These are phyloP conservation scores for Clitocybe nebularis DNA, from an alignment of 1,284 basidiomycete species.

Conservation along the genomic window DNA sequence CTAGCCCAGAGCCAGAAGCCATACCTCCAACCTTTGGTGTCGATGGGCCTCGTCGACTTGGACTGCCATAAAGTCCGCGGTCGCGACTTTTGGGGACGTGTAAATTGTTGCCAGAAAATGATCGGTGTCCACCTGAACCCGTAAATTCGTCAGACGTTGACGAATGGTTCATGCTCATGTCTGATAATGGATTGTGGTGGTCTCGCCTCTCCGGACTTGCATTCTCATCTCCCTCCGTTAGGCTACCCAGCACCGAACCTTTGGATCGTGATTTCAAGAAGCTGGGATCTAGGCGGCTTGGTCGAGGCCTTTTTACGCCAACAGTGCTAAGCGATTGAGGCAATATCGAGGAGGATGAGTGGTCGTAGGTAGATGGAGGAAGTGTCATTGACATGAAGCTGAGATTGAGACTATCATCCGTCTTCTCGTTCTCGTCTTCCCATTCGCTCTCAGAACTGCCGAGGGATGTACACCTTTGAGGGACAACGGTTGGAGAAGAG, in stretches of 20 bases:
- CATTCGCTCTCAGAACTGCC: constrained; percentile 78
- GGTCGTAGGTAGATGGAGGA: constrained; percentile 28
- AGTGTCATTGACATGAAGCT: constrained; percentile 41
- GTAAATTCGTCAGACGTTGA: constrained; percentile 24
- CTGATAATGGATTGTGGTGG: constrained; percentile 44
- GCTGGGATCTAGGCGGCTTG: constrained; percentile 62
- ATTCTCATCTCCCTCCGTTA: constrained; percentile 70
- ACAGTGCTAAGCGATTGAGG: constrained; percentile 22
- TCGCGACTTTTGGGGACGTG: constrained; percentile 34
- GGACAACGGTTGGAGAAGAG: constrained; percentile 24
- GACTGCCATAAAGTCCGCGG: constrained; percentile 33
- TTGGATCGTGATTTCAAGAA: constrained; percentile 60
- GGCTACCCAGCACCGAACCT: constrained; percentile 51
- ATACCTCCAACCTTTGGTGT: constrained; percentile 39
- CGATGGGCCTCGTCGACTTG: constrained; percentile 45
- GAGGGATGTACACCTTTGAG: constrained; percentile 34
- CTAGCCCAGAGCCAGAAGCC: constrained; percentile 14
- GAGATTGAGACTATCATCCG: constrained; percentile 64
- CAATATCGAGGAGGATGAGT: constrained; percentile 25
- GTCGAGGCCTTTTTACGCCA: constrained; percentile 43
- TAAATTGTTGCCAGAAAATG: constrained; percentile 19
- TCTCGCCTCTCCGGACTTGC: constrained; percentile 28
- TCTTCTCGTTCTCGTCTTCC: constrained; percentile 83
- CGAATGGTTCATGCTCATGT: constrained; percentile 58
- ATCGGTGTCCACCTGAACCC: constrained; percentile 20